Evolutionary conservation across 2,329 filamentous ascomycete species (phyloP).

Genomic region (Rugonectria rugulosa): DNA sequence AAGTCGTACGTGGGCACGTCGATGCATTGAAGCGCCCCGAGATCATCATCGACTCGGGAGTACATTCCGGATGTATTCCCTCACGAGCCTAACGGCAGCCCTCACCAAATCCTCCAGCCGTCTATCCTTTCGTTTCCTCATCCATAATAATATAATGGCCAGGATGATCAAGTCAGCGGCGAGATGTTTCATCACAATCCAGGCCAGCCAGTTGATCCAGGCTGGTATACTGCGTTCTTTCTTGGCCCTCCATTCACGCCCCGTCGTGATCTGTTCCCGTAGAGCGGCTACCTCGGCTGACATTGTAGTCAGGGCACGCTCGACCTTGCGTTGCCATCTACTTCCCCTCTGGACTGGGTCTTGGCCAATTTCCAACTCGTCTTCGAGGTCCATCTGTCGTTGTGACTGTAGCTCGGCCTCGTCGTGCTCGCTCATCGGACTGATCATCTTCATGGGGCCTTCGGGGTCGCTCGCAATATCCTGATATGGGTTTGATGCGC

Average conservation of each 20-base stretch:
- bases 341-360: slow-evolving; percentile 45
- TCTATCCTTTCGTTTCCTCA: slow-evolving; percentile 74
- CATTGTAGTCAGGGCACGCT: slow-evolving; percentile 85
- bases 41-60: slow-evolving; percentile 62
- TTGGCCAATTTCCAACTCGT: slow-evolving; percentile 51
- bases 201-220: slow-evolving; percentile 76
- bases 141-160: slow-evolving; percentile 72
- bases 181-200: slow-evolving; percentile 76
- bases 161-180: slow-evolving; percentile 74
- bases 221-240: slow-evolving; percentile 70
- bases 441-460: slow-evolving; percentile 73
- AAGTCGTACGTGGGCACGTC: neutral
- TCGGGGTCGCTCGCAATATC: slow-evolving; percentile 58
- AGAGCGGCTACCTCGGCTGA: slow-evolving; percentile 92
- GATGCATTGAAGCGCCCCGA: neutral
- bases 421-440: slow-evolving; percentile 86
- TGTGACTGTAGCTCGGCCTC: slow-evolving; percentile 67
- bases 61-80: slow-evolving; percentile 67
- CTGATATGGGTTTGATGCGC: slow-evolving; percentile 52
- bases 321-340: slow-evolving; percentile 83
- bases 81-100: slow-evolving; percentile 63
- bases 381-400: slow-evolving; percentile 54
- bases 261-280: slow-evolving; percentile 85
- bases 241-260: slow-evolving; percentile 73
- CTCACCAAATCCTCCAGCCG: slow-evolving; percentile 78